Percentiles rank a stretch among this genome's conserved stretches.
Conservation (phyloP, 2,329 filamentous ascomycete genomes). For the Beauveria varroae region DNA sequence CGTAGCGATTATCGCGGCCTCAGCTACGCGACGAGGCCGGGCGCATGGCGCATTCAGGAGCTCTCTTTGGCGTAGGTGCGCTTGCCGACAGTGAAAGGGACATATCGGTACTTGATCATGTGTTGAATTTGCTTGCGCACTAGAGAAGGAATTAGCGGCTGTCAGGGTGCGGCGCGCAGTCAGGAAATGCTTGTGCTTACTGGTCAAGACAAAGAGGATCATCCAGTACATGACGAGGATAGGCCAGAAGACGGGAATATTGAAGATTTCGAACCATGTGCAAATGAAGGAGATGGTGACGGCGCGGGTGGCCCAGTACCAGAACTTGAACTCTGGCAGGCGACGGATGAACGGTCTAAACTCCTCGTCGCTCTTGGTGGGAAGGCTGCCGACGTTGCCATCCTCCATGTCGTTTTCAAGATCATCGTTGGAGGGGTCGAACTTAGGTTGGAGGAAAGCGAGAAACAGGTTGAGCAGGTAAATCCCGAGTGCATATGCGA, state of each 20-base stretch:
- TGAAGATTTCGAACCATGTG: constrained; percentile 90
- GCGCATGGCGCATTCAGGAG: constrained; percentile 24
- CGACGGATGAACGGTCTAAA: constrained; percentile 95
- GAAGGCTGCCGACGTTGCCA: constrained; percentile 71
- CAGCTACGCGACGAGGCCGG: not conserved
- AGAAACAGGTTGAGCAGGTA: constrained; percentile 99
- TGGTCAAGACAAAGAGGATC: constrained; percentile 91
- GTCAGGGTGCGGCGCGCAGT: not conserved
- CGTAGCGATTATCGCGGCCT: not conserved
- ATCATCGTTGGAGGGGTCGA: constrained; percentile 88
- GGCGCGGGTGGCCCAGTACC: constrained; percentile 89
- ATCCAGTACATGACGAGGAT: constrained; percentile 98
- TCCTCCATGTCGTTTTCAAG: constrained; percentile 96
- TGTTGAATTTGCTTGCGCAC: constrained; percentile 99
- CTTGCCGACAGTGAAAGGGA: constrained; percentile 90
- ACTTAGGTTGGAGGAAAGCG: constrained; percentile 96
- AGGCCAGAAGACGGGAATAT: constrained; percentile 98
- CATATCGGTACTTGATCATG: constrained; percentile 99
- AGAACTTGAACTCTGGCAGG: constrained; percentile 99
- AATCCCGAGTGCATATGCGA: constrained; percentile 95
- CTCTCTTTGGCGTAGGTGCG: constrained; percentile 65
- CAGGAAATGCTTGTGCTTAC: constrained; percentile 55
- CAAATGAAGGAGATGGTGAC: constrained; percentile 76
- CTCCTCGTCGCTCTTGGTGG: constrained; percentile 94
- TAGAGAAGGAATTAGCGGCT: constrained; percentile 28